Base-by-base conservation (phyloP, 768 basidiomycete species). In the Lanmaoa rubissima region DNA sequence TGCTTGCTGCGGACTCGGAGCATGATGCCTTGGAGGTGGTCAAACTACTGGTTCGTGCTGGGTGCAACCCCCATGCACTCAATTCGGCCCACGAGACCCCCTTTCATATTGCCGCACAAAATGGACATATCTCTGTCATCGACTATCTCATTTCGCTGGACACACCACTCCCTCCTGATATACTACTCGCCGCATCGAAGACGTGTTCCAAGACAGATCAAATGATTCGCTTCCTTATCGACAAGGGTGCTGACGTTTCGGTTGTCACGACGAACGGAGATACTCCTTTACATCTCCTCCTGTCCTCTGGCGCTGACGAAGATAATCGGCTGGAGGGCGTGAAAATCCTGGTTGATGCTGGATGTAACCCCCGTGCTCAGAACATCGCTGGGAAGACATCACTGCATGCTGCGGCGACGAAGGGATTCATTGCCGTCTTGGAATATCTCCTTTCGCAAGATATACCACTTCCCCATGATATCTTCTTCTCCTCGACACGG, bases 281-380 rank as follows among this genome's bases (percentile, higher is more conserved):
- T 21, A 48, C 45, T 17, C 46, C 19, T 9, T 11, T 49, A 5
- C 53, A 49, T 26, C 14, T 35, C 16, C 19, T 45, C 12, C 28
- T 31, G 26, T 28, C 26, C 28, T 1, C 10, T 24, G 0, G 3
- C 9, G 5, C 0, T 1, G 14, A 16, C 0, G 9, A 39, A 26
- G 2, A 8, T 8, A 21, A 39, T 32, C 3, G 3, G 6, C 9
- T 53, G 13, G 50, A 41, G 2, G 11, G 49, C 41, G 32, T 36
- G 19, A 11, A 40, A 38, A 21, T 61, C 8, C 59, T 61, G 1
- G 2, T 61, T 8, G 35, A 47, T 6, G 59, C 51, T 12, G 59
- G 59, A 31, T 54, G 51, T 13, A 13, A 39, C 10, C 51, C 19
- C 8, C 2, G 16, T 2, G 14, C 17, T 4, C 19, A 1, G 9